Base-by-base conservation (phyloP, 345 rosid genomes). In the Salix viminalis region DNA sequence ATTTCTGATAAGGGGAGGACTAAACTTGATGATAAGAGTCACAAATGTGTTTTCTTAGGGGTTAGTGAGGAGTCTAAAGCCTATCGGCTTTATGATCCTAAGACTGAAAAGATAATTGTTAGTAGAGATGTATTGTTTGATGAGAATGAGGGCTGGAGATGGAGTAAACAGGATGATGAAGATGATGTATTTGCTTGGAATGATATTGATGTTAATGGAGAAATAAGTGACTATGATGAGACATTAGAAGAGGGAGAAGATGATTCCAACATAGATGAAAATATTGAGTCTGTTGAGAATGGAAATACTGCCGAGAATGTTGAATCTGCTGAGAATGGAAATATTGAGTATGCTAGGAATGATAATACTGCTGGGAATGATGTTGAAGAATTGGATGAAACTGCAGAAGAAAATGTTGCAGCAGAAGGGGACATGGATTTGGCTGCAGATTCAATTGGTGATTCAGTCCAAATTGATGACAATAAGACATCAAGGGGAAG, bases 261-360 rank as follows among this genome's bases (percentile, higher is more conserved):
- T 18, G n/a, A 15, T 1, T 4, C 2, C 0, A 0, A n/a, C 2
- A 18, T n/a, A 18, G 3, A 50, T 1, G 32, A 2, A 2, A 30
- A 30, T 30, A 2, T 30, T 30, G 32, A 30, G 32, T 30, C 32
- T 30, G 32, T 4, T 30, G 32, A 1, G 32, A 30, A 30, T 30
- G 32, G 8, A 3, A 30, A 1, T 30, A n/a, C 30, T 30, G 30
- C 30, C 2, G 30, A 1, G 30, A 30, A 30, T 30, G 30, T n/a
- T 0, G 2, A 30, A 30, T 30, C 3, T 30, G 32, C 32, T 30
- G 32, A 30, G 32, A 30, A 30, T 30, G 4, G 28, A 1, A 28
- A 28, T 28, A 28, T 28, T 28, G 28, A 0, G 28, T 28, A 28
- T 28, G 28, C 28, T 28, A 28, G 32, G 32, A 30, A 30, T 30